Percentiles rank a stretch among this genome's conserved stretches.
Conservation (phyloP, 2,329 filamentous ascomycete species). For the Didymella sp. region DNA sequence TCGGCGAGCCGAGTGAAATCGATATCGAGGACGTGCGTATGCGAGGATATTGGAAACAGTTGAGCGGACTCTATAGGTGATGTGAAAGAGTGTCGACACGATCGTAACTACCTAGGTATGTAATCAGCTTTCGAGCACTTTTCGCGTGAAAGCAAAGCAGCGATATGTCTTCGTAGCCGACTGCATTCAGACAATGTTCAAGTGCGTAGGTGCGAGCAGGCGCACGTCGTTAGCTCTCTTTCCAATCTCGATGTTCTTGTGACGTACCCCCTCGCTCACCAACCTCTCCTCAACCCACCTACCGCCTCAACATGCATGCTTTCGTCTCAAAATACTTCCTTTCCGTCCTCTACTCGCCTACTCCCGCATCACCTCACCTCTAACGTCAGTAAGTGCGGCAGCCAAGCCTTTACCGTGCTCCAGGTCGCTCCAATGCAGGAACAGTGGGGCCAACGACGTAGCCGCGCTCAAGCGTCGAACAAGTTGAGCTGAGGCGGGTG, state of each 20-base stretch:
- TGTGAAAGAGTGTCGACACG: background rate
- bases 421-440: constrained; percentile 12
- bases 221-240: background rate
- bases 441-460: constrained; percentile 20
- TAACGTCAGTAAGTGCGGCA: constrained; percentile 10
- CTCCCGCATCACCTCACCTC: constrained; percentile 10
- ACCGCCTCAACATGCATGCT: background rate
- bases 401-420: constrained; percentile 15
- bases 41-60: background rate
- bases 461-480: background rate
- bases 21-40: background rate
- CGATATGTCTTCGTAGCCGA: background rate
- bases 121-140: background rate
- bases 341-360: constrained; percentile 5
- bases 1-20: background rate
- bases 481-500: background rate
- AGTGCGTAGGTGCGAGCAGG: background rate
- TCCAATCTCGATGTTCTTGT: constrained; percentile 7
- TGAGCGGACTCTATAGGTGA: background rate
- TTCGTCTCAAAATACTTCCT: constrained; percentile 4
- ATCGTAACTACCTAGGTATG: background rate
- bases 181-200: background rate
- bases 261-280: constrained; percentile 7
- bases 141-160: background rate
- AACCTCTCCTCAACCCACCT: background rate